phyloP scores from a whole-genome alignment of 2,329 filamentous ascomycete species.

The Colletotrichum tofieldiae region DNA sequence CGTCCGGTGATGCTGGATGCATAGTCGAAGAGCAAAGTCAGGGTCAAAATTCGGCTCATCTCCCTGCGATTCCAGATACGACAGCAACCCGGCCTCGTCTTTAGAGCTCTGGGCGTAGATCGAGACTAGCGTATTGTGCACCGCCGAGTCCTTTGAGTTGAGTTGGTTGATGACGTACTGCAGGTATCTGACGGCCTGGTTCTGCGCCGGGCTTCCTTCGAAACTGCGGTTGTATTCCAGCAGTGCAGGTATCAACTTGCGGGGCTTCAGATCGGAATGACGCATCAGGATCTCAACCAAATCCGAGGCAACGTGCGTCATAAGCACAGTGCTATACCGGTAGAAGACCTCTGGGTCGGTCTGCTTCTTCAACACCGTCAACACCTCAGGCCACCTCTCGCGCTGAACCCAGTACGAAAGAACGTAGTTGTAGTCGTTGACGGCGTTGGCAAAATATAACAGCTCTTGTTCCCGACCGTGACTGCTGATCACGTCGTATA shows the following conservation, averaged over 20 bases:
- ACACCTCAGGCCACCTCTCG: slow-evolving; percentile 90
- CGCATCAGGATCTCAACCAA: slow-evolving; percentile 97
- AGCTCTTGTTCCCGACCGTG: slow-evolving; percentile 95
- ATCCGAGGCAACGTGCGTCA: slow-evolving; percentile 88
- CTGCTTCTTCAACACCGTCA: slow-evolving; percentile 93
- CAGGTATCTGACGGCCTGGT: slow-evolving; percentile 94
- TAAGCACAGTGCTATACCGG: slow-evolving; percentile 95
- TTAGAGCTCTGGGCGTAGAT: slow-evolving; percentile 90
- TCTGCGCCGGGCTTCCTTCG: slow-evolving; percentile 78
- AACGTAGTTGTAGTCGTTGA: slow-evolving; percentile 95
- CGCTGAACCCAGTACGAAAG: slow-evolving; percentile 97
- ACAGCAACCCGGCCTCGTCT: slow-evolving; percentile 88
- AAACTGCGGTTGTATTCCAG: slow-evolving; percentile 92
- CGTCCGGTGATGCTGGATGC: slow-evolving; percentile 94
- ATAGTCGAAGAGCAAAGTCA: slow-evolving; percentile 95
- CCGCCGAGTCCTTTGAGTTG: slow-evolving; percentile 84
- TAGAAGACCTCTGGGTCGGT: slow-evolving; percentile 95
- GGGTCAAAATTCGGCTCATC: slow-evolving; percentile 91
- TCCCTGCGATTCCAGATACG: slow-evolving; percentile 92
- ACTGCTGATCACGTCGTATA: slow-evolving; percentile 95
- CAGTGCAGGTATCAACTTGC: slow-evolving; percentile 92
- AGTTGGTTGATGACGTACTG: slow-evolving; percentile 93
- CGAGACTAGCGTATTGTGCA: slow-evolving; percentile 97
- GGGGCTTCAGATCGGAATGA: slow-evolving; percentile 86
- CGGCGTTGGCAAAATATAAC: slow-evolving; percentile 88